Evolutionary conservation across 306 rosid species (phyloP).

Genomic region (Gleditsia sinensis): DNA sequence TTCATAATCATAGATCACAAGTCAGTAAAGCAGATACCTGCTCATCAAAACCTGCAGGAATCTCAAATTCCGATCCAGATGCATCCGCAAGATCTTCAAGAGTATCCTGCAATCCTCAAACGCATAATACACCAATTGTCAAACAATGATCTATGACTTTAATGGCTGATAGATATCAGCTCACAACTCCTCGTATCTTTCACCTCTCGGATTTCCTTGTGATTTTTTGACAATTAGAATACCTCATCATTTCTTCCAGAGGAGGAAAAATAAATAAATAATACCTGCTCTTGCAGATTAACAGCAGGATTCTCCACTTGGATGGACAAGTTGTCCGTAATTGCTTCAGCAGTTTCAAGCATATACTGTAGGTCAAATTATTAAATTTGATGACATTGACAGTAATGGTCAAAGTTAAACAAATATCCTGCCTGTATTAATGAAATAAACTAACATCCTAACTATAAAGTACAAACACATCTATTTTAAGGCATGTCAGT

Average conservation of each 20-base stretch:
- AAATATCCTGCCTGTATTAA: conserved; percentile 2
- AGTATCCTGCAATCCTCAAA: conserved; percentile 50
- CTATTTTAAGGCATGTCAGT: too few relatives aligned
- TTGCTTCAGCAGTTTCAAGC: conserved; percentile 49
- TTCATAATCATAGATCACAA: not conserved
- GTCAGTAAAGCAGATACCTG: conserved; percentile 50
- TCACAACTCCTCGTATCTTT: not conserved
- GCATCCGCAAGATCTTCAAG: conserved; percentile 64
- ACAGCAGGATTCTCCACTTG: conserved; percentile 55
- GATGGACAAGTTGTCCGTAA: conserved; percentile 42
- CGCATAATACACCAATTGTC: conserved; percentile 9
- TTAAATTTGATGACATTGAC: not conserved
- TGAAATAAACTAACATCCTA: conserved; percentile 11
- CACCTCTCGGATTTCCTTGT: not conserved
- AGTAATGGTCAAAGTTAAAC: not conserved
- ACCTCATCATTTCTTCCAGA: conserved; percentile 12
- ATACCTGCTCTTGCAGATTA: conserved; percentile 59
- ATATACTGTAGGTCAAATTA: conserved; percentile 47
- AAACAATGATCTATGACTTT: not conserved
- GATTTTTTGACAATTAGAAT: not conserved
- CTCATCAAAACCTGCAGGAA: conserved; percentile 62
- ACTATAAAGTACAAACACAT: too few relatives aligned
- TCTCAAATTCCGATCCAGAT: conserved; percentile 69
- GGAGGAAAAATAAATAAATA: conserved; percentile 5
- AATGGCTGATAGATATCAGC: too few relatives aligned